Percentiles rank a stretch among this genome's conserved stretches.
phyloP scores from a whole-genome alignment of 495 filamentous ascomycete species.

The Penicillium parvum region DNA sequence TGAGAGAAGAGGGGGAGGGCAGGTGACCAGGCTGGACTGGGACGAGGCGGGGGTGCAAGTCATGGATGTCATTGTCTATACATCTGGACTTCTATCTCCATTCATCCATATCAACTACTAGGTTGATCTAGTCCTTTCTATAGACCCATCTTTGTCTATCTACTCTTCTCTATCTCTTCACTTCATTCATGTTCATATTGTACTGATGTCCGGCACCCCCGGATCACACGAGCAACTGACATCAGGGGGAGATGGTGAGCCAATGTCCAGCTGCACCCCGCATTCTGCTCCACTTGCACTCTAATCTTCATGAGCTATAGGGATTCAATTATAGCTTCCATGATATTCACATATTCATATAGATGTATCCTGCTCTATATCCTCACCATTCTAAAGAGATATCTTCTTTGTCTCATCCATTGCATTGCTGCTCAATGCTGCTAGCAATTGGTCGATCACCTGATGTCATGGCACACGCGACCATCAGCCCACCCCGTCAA shows the following conservation, averaged over 20 bases:
- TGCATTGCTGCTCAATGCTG: neutral
- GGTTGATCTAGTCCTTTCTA: too few relatives aligned
- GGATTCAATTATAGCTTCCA: neutral
- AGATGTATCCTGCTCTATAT: neutral
- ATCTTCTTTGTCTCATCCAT: neutral
- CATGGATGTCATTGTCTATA: constrained; percentile 26
- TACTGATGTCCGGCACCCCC: constrained; percentile 18
- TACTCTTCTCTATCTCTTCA: neutral
- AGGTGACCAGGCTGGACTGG: constrained; percentile 6
- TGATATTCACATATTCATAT: neutral
- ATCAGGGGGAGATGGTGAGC: constrained; percentile 24
- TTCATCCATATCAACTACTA: too few relatives aligned
- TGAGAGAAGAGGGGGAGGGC: constrained; percentile 24
- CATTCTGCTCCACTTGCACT: constrained; percentile 36
- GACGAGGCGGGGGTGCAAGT: constrained; percentile 18
- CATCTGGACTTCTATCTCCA: neutral
- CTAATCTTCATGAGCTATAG: constrained; percentile 4
- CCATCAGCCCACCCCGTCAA: neutral
- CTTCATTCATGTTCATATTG: neutral
- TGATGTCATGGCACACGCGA: constrained; percentile 12
- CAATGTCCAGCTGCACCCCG: constrained; percentile 41
- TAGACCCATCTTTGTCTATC: neutral
- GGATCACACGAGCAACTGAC: constrained; percentile 37
- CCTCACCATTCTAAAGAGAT: too few relatives aligned
- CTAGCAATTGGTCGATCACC: neutral